Evolutionary conservation across 2,329 filamentous ascomycete genomes (phyloP), one percentile per base, ranked within the genome.

Genomic region (Fusarium sp.): DNA sequence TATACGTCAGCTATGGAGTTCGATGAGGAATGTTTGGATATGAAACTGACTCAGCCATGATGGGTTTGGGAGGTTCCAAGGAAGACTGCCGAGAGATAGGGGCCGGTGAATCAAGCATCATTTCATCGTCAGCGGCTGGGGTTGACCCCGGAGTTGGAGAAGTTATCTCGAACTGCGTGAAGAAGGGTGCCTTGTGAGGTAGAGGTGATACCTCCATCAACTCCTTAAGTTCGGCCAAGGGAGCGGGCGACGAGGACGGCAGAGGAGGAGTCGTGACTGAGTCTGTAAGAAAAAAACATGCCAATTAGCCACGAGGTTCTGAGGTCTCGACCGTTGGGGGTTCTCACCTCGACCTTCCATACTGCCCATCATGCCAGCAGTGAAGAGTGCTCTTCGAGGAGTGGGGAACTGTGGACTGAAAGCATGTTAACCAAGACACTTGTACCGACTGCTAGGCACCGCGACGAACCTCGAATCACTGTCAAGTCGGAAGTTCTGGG

Each of bases 401-500:
- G 81, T 83, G 6, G 80, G 80, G 58, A 83, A 82, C 39, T 79
- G 75, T 45, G 81, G 81, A 70, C 81, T 82, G 63, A 26, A 33
- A 62, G 40, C 20, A 60, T 50, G 70, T 75, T 73, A 73, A 63
- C 50, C 52, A 62, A 59, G 48, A 61, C 67, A 51, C 55, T 42
- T 39, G 18, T 24, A 43, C 36, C 38, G 17, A 39, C 42, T 28
- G 50, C 31, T 20, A 56, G 31, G 55, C 48, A 52, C 68, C 20
- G 67, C 66, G 64, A 83, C 87, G 73, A 85, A 98, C 95, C 95
- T 98, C 77, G 92, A 80, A 58, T 89, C 86, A 65, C 82, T 94
- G 81, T 98, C 95, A 79, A 98, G 92, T 78, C 95, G 92, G 79
- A 98, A 97, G 84, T 98, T 99, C 78, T 97, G 94, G 61, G 95